Evolutionary conservation across 2,329 filamentous ascomycete species (phyloP).

Genomic region (Trichoderma sp.): DNA sequence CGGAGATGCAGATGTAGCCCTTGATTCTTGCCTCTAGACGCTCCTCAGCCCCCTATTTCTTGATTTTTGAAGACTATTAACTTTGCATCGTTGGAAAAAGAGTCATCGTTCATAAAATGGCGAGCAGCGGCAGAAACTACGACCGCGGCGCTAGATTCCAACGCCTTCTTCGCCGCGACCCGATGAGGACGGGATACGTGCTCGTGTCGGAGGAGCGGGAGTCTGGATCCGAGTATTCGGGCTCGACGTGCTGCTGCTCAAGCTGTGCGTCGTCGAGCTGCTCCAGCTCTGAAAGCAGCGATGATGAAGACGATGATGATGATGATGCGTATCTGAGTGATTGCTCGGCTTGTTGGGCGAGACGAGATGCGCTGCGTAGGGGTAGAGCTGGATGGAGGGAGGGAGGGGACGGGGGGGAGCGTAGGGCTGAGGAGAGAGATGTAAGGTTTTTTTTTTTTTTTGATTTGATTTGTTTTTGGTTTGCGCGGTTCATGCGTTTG

Average conservation of each 20-base stretch:
- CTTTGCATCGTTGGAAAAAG: neutral
- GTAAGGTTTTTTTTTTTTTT: neutral
- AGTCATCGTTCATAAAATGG: neutral
- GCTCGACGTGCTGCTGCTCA: conserved; percentile 11
- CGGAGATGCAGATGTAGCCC: neutral
- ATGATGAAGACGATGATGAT: neutral
- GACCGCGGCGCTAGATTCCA: neutral
- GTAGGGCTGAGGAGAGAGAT: neutral
- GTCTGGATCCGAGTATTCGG: conserved; percentile 13
- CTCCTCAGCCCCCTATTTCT: neutral
- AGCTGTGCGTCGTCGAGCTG: conserved; percentile 4
- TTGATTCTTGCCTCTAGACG: neutral
- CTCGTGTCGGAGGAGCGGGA: neutral
- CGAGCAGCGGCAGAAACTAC: neutral
- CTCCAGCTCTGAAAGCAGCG: neutral
- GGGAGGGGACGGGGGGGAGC: neutral
- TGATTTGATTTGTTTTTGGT: neutral
- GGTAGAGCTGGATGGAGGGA: neutral
- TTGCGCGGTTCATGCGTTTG: neutral
- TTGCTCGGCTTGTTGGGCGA: conserved; percentile 3
- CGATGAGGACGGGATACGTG: neutral
- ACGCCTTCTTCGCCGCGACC: neutral
- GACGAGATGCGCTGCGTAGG: neutral
- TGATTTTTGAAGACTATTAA: neutral
- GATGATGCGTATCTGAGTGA: neutral